These are phyloP conservation scores for Arxiozyma bovina DNA, from an alignment of 1,139 yeast species.

Conservation along the genomic window DNA sequence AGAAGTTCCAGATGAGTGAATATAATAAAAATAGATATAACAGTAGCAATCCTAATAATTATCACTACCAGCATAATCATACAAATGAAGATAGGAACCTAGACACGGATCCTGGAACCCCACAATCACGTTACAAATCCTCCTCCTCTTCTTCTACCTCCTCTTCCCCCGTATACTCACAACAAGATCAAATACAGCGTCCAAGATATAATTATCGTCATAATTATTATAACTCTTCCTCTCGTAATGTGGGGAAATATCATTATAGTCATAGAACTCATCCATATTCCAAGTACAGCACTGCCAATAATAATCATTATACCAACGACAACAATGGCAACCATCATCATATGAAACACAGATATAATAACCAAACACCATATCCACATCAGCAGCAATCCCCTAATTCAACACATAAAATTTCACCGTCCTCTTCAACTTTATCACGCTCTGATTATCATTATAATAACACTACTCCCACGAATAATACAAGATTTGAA, in stretches of 20 bases:
- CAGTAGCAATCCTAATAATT: not conserved
- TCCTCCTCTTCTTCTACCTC: not conserved
- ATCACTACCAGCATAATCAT: too few relatives aligned
- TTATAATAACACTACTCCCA: not conserved
- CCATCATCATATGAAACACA: not conserved
- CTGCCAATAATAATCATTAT: too few relatives aligned
- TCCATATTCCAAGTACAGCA: not conserved
- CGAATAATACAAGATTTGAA: not conserved
- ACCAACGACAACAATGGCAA: not conserved
- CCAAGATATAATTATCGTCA: conserved; percentile 1
- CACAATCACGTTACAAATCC: not conserved
- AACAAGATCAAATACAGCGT: not conserved
- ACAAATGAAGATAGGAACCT: not conserved
- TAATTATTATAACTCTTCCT: not conserved
- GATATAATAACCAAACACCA: not conserved
- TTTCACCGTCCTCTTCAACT: not conserved
- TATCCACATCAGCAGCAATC: not conserved
- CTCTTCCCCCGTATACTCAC: not conserved
- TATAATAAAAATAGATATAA: not conserved
- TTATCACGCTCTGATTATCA: not conserved
- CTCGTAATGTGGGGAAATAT: not conserved
- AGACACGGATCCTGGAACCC: not conserved
- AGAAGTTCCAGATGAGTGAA: not conserved
- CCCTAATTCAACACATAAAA: not conserved
- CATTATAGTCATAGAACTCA: not conserved